Evolutionary conservation across 2,329 filamentous ascomycete species (phyloP).

Genomic region (Cryphonectria carpinicola): DNA sequence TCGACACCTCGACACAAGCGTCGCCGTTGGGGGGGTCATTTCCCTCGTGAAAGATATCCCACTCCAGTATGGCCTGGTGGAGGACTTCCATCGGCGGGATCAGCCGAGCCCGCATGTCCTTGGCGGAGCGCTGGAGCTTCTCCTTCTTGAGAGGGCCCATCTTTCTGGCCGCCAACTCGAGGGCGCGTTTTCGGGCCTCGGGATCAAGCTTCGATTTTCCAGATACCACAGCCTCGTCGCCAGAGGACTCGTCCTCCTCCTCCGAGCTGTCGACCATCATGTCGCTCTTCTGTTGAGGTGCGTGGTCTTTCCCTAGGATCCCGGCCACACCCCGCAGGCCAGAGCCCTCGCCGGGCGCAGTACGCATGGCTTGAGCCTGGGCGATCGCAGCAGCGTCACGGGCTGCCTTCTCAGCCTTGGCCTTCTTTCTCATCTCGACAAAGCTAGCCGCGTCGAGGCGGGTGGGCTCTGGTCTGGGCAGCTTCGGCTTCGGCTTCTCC

Average conservation of each 20-base stretch:
- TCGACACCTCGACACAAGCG: slow-evolving; percentile 75
- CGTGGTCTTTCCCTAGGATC: slow-evolving; percentile 78
- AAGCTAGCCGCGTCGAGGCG: slow-evolving; percentile 46
- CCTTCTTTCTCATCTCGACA: slow-evolving; percentile 73
- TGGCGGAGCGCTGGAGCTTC: slow-evolving; percentile 78
- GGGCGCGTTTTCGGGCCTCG: slow-evolving; percentile 28
- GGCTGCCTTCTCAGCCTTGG: slow-evolving; percentile 74
- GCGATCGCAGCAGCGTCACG: slow-evolving; percentile 75
- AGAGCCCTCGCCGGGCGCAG: slow-evolving; percentile 71
- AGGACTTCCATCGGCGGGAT: slow-evolving; percentile 85
- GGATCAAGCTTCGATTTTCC: slow-evolving; percentile 44
- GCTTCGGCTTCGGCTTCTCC: slow-evolving; percentile 42
- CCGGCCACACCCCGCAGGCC: slow-evolving; percentile 72
- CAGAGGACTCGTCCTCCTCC: slow-evolving; percentile 67
- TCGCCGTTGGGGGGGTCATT: slow-evolving; percentile 81
- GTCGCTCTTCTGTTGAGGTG: slow-evolving; percentile 76
- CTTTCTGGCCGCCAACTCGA: slow-evolving; percentile 56
- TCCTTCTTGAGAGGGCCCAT: slow-evolving; percentile 82
- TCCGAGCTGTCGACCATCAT: slow-evolving; percentile 87
- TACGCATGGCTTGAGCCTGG: slow-evolving; percentile 64
- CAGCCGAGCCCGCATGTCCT: slow-evolving; percentile 92
- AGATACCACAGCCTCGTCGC: slow-evolving; percentile 52
- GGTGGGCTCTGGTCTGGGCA: slow-evolving; percentile 37
- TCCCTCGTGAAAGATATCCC: slow-evolving; percentile 92
- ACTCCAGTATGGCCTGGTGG: slow-evolving; percentile 84